Base-by-base conservation (phyloP, 306 rosid genomes). In the Mucuna pruriens region DNA sequence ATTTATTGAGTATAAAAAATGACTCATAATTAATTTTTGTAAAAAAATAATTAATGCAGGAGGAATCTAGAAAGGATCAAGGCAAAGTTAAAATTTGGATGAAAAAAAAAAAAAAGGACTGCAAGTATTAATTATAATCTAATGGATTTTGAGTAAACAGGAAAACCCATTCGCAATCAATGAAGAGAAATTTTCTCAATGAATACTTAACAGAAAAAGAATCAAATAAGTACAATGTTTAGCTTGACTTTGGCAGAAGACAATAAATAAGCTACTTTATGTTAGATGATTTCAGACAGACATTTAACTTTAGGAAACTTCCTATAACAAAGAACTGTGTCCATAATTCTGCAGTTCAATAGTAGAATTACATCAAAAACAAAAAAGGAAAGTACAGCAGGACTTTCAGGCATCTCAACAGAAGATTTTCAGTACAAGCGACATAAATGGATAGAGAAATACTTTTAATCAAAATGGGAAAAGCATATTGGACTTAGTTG, bases 121-220 rank as follows among this genome's bases (percentile, higher is more conserved):
- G n/a, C n/a, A n/a, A n/a, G n/a, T n/a, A 75, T 55, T 9, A 36
- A 75, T 34, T 74, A 25, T 60, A 25, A 20, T 74, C 10, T 60
- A 42, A 13, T 58, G 22, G 31, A 58, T 20, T 74, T 34, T 4
- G 19, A 33, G 36, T 19, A 38, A 36, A 66, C 57, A 52, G 17
- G 71, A 26, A 26, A 57, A n/a, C 40, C 23, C 15, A 16, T 19
- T 34, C 26, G 60, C 71, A 42, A 75, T 36, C 74, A 64, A 44
- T 62, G 78, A 54, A 34, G 49, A 73, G 48, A 25, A 33, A 19
- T 11, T 63, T 76, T 63, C 72, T 44, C 45, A n/a, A 29, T 61
- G 15, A 60, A 60, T n/a, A 33, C 62, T 57, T 31, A 2, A 51
- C n/a, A 33, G 11, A 25, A 15, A 45, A 74, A 26, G 0, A 33